Percentiles rank a stretch among this genome's conserved stretches.
Evolutionary conservation across 2,329 filamentous ascomycete genomes (phyloP).

Genomic region (Diaporthe sp.): DNA sequence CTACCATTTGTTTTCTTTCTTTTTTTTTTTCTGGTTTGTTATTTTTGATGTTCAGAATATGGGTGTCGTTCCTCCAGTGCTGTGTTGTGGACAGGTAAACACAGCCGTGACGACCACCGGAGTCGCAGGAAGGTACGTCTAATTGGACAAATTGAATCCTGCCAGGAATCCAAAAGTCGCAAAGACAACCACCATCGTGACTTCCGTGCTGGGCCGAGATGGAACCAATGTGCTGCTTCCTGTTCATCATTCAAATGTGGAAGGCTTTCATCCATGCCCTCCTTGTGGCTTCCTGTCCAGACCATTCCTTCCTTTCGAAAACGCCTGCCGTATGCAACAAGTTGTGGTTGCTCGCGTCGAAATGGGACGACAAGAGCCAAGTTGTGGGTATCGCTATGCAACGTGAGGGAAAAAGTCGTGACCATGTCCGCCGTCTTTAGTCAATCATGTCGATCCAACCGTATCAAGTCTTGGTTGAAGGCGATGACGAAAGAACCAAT

Average conservation of each 20-base stretch:
- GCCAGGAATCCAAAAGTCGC: conserved; percentile 27
- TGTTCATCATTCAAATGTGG: conserved; percentile 1
- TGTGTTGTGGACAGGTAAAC: conserved; percentile 7
- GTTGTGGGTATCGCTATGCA: conserved; percentile 35
- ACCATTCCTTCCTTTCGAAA: not conserved
- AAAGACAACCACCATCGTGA: not conserved
- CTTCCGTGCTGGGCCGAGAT: not conserved
- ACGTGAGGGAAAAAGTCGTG: conserved; percentile 22
- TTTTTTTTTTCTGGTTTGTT: not conserved
- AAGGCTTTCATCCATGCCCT: not conserved
- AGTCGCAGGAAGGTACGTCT: not conserved
- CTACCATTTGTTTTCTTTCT: too few relatives aligned
- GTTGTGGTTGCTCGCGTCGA: not conserved
- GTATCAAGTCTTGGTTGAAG: not conserved
- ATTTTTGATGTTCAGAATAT: not conserved
- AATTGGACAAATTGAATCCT: not conserved
- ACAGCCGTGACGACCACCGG: not conserved
- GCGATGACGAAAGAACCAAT: not conserved
- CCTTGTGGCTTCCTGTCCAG: not conserved
- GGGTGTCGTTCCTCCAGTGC: not conserved
- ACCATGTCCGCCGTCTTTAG: conserved; percentile 1
- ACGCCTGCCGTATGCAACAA: conserved; percentile 34
- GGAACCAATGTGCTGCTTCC: not conserved
- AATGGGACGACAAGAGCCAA: conserved; percentile 1
- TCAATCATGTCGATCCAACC: conserved; percentile 24